A percentile compares a stretch with the other conserved stretches of the same genome.
phyloP scores from a whole-genome alignment of 2,329 filamentous ascomycete genomes.

The Paracorniculantispora psalliotae region DNA sequence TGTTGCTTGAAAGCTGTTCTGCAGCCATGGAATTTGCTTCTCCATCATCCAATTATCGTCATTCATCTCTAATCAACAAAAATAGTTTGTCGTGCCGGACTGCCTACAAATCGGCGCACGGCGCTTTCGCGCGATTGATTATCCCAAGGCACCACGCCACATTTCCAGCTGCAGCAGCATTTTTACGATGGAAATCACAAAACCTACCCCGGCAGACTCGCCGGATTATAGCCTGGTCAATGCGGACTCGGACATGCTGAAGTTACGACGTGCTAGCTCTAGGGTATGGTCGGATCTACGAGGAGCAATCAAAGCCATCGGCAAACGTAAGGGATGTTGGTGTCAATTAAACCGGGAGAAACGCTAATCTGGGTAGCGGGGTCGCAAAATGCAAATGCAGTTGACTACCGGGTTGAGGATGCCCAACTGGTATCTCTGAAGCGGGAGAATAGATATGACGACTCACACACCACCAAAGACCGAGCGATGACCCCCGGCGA shows the following conservation, averaged over 20 bases:
- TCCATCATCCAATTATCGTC: neutral
- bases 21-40: neutral
- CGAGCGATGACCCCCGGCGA: conserved; percentile 21
- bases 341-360: too few relatives aligned
- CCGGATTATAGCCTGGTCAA: neutral
- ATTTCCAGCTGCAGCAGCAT: too few relatives aligned
- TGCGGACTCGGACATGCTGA: conserved; percentile 14
- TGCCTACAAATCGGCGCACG: neutral
- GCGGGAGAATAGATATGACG: neutral
- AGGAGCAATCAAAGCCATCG: conserved; percentile 29
- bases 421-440: conserved; percentile 3
- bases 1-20: too few relatives aligned
- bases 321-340: conserved; percentile 17
- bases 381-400: conserved; percentile 18
- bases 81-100: neutral
- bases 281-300: conserved; percentile 33
- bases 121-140: neutral
- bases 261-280: conserved; percentile 24
- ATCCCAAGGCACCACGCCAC: neutral
- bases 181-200: neutral
- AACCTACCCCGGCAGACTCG: neutral
- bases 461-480: conserved; percentile 8
- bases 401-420: conserved; percentile 15
- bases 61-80: conserved; percentile 1
- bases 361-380: conserved; percentile 18